Base-by-base conservation (phyloP, 2,329 filamentous ascomycete species). In the Mariannaea sp. region DNA sequence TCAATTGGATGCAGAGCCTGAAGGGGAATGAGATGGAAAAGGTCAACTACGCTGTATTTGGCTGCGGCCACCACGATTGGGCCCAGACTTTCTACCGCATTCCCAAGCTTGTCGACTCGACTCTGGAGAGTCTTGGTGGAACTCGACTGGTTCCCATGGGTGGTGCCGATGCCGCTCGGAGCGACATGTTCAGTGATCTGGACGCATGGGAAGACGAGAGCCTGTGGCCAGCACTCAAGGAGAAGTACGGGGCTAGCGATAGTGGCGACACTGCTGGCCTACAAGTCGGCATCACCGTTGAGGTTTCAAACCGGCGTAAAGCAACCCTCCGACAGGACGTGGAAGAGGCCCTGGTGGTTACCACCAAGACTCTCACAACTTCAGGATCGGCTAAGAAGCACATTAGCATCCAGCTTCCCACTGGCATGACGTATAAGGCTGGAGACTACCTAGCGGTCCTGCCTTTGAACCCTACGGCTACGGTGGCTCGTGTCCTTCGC, bases 401-500 rank as follows among this genome's bases (percentile, higher is more conserved):
- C 57, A 80, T 90, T 16, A 83, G 84, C 57, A 83, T 92, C 27
- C 80, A 83, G 55, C 77, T 93, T 1, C 89, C 89, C 0, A 80
- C 77, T 0, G 82, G 80, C 44, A 78, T 84, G 76, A 79, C 77
- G 0, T 93, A 92, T 71, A 79, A 81, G 32, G 81, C 86, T 2
- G 90, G 89, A 12, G 89, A 93, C 66, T 93, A 94, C 67, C 79
- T 93, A 1, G 86, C 87, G 0, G 77, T 92, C 2, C 75, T 92
- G 1, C 89, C 89, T 0, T 72, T 89, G 24, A 93, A 93, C 67
- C 83, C 84, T 1, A 77, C 77, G 39, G 72, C 79, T 24, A 83
- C 76, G 8, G 81, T 92, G 3, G 77, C 79, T 4, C 79, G 87
- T 7, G 87, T 82, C 0, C 82, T 91, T 71, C 75, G 80, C 14